phyloP scores from a whole-genome alignment of 257 asterid genomes.

The Solanum rostratum region DNA sequence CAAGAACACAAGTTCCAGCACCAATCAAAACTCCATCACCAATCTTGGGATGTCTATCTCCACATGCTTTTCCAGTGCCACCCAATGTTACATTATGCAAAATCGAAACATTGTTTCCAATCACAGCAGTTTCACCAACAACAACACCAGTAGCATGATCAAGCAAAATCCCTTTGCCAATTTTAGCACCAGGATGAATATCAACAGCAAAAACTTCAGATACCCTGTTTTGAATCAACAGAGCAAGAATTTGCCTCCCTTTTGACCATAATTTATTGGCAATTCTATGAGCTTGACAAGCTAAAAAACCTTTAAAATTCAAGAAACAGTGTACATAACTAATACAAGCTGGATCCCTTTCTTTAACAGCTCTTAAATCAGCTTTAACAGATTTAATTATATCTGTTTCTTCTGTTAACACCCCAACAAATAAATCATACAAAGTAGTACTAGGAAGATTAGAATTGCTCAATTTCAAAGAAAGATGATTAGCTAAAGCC shows the following conservation, averaged over 20 bases:
- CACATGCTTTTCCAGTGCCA: slow-evolving; percentile 73
- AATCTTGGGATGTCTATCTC: slow-evolving; percentile 81
- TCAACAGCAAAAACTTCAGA: slow-evolving; percentile 83
- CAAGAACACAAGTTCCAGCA: slow-evolving; percentile 86
- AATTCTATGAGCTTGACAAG: slow-evolving; percentile 66
- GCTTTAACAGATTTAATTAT: slow-evolving; percentile 37
- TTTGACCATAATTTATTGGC: slow-evolving; percentile 64
- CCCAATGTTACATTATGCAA: slow-evolving; percentile 88
- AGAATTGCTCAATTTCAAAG: slow-evolving; percentile 46
- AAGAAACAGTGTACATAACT: slow-evolving; percentile 73
- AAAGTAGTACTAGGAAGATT: slow-evolving; percentile 43
- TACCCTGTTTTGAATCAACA: slow-evolving; percentile 61
- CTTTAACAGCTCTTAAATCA: slow-evolving; percentile 65
- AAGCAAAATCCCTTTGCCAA: slow-evolving; percentile 74
- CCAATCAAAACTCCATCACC: slow-evolving; percentile 89
- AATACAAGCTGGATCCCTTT: slow-evolving; percentile 88
- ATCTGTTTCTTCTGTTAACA: slow-evolving; percentile 38
- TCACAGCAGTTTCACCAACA: slow-evolving; percentile 79
- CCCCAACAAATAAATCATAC: slow-evolving; percentile 36
- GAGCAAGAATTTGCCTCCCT: slow-evolving; percentile 46
- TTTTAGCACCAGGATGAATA: slow-evolving; percentile 81
- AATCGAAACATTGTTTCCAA: slow-evolving; percentile 78
- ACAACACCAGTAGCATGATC: slow-evolving; percentile 93
- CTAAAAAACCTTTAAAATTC: slow-evolving; percentile 75
- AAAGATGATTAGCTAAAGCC: slow-evolving; percentile 55